Percentiles rank a stretch among this genome's conserved stretches.
Evolutionary conservation across 192 early-diverging fungal species (phyloP).

Genomic region (Backusella macrospora): DNA sequence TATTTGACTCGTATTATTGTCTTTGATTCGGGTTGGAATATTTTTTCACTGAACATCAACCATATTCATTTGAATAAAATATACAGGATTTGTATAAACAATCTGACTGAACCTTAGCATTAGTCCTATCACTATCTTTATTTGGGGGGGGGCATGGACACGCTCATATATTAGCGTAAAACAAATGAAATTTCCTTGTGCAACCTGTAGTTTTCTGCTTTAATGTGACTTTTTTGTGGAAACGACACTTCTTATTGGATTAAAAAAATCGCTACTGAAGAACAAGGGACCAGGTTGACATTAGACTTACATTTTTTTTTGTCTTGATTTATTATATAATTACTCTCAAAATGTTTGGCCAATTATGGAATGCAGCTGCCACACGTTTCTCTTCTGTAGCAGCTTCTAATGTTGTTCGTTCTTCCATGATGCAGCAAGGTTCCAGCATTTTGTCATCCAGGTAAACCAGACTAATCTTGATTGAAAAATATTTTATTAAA

Average conservation of each 20-base stretch:
- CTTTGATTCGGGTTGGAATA: too few species aligned
- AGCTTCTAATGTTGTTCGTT: constrained; percentile 1
- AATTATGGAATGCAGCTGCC: constrained; percentile 19
- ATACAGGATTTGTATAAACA: too few species aligned
- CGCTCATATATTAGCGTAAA: too few species aligned
- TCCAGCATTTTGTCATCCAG: constrained; percentile 18
- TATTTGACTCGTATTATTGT: too few species aligned
- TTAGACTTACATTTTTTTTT: not conserved
- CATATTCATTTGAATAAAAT: too few species aligned
- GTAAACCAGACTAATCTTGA: constrained; percentile 1
- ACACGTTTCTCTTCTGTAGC: constrained; percentile 8
- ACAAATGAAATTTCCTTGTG: too few species aligned
- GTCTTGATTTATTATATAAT: not conserved
- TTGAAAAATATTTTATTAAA: too few species aligned
- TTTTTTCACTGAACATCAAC: too few species aligned
- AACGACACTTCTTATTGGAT: not conserved
- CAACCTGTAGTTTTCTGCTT: not conserved
- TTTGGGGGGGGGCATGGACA: too few species aligned
- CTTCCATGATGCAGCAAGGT: not conserved
- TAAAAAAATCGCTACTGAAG: constrained; percentile 3
- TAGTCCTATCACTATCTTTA: too few species aligned
- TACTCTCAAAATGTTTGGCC: constrained; percentile 18
- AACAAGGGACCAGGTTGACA: not conserved
- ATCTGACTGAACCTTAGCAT: too few species aligned
- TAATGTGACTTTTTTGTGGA: not conserved